Evolutionary conservation across 2,329 filamentous ascomycete species (phyloP), one percentile per base, ranked within the genome.

Genomic region (Aspergillus caelatus): DNA sequence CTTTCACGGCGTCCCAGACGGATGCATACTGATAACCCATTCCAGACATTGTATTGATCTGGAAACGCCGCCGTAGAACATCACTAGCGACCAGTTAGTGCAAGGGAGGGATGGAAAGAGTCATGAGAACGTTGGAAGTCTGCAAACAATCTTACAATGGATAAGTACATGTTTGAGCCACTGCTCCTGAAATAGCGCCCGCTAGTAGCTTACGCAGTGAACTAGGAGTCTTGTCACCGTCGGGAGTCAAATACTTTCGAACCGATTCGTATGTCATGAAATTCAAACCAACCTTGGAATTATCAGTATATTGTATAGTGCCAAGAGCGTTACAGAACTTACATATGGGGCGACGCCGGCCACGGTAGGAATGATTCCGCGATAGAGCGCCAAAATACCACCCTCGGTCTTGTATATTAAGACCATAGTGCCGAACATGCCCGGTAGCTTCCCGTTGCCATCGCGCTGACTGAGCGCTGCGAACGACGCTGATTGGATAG

Each of bases 41-140:
- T 58, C 95, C 95, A 55, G 91, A 93, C 95, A 99, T 99, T 60
- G 95, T 97, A 80, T 99, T 99, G 81, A 99, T 95, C 76, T 99
- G 95, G 78, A 99, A 99, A 57, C 95, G 88, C 64, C 95, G 89
- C 36, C 95, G 91, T 60, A 99, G 84, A 2, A 99, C 94, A 75
- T 97, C 94, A 76, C 92, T 95, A 65, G 34, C 55, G 34, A 11
- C 21, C 46, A 2, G 63, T 70, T 55, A 70, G 58, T 55, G 46
- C 61, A 36, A 41, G 28, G n/a, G 52, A 45, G 11, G n/a, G 7
- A 34, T 8, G 6, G 30, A 14, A 16, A 12, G 11, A 26, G 45
- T 8, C 12, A 26, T 10, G 4, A 43, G n/a, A 46, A 26, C 6
- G 54, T n/a, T 23, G 32, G 23, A 12, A 41, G 30, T 30, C 21